These are phyloP conservation scores for Saccharomycopsis phalli DNA, from an alignment of 1,139 yeast species.

Conservation along the genomic window DNA sequence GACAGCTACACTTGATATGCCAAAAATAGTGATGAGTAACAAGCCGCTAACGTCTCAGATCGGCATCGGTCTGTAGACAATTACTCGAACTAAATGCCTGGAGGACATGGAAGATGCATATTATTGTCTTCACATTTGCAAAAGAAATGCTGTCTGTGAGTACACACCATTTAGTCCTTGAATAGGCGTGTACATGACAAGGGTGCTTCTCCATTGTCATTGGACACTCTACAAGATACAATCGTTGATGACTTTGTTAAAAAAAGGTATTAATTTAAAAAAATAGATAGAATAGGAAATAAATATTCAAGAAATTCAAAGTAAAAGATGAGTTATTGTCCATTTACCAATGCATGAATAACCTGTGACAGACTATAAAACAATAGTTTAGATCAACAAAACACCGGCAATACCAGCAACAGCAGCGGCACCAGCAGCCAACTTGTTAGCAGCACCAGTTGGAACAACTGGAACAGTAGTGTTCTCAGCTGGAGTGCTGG, in stretches of 20 bases:
- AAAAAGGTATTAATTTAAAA: not conserved
- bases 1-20: too few relatives aligned
- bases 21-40: too few relatives aligned
- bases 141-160: too few relatives aligned
- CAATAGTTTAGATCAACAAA: constrained; percentile 15
- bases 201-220: not conserved
- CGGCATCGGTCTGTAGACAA: too few relatives aligned
- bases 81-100: too few relatives aligned
- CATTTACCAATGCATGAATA: not conserved
- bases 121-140: too few relatives aligned
- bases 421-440: constrained; percentile 20
- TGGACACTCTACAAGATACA: not conserved
- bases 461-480: constrained; percentile 10
- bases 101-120: too few relatives aligned
- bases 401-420: constrained; percentile 20
- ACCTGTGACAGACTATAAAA: not conserved
- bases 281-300: not conserved
- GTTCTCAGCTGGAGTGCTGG: constrained; percentile 22
- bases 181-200: not conserved
- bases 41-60: too few relatives aligned
- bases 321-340: not conserved
- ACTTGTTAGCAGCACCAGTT: constrained; percentile 20
- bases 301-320: not conserved
- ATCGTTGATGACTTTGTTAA: not conserved
- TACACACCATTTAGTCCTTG: too few relatives aligned